phyloP scores from a whole-genome alignment of 129 eudicot genomes.

The Tanacetum coccineum region DNA sequence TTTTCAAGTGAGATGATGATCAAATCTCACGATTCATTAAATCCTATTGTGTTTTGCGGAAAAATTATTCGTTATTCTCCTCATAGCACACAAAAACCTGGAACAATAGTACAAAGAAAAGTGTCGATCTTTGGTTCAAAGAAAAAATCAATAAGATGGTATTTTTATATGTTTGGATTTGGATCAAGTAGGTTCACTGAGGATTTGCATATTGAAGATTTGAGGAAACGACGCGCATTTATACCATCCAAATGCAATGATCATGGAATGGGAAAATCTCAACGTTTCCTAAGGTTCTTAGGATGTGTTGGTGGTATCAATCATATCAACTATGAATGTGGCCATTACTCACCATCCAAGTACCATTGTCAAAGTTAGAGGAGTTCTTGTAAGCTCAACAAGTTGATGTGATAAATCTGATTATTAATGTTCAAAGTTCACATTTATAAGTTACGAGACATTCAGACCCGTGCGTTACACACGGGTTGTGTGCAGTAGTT shows the following conservation, averaged over 20 bases:
- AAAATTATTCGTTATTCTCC: slow-evolving; percentile 33
- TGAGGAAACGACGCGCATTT: slow-evolving; percentile 39
- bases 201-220: slow-evolving; percentile 36
- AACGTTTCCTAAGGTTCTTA: slow-evolving; percentile 35
- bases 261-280: slow-evolving; percentile 21
- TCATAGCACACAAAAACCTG: not conserved
- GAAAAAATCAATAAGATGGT: slow-evolving; percentile 36
- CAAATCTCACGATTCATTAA: slow-evolving; percentile 13
- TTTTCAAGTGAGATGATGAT: slow-evolving; percentile 50
- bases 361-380: slow-evolving; percentile 5
- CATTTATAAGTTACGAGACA: too few relatives aligned
- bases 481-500: too few relatives aligned
- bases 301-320: slow-evolving; percentile 33
- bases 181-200: slow-evolving; percentile 23
- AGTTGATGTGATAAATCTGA: not conserved
- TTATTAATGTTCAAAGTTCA: not conserved
- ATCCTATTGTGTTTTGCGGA: slow-evolving; percentile 50
- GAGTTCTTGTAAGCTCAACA: slow-evolving; percentile 3
- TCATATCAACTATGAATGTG: not conserved
- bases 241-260: not conserved
- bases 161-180: slow-evolving; percentile 34
- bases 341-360: not conserved
- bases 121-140: slow-evolving; percentile 25
- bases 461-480: too few relatives aligned
- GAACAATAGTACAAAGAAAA: slow-evolving; percentile 14